Evolutionary conservation across 2,329 filamentous ascomycete genomes (phyloP), one percentile per base, ranked within the genome.

Genomic region (Cytospora piceae): DNA sequence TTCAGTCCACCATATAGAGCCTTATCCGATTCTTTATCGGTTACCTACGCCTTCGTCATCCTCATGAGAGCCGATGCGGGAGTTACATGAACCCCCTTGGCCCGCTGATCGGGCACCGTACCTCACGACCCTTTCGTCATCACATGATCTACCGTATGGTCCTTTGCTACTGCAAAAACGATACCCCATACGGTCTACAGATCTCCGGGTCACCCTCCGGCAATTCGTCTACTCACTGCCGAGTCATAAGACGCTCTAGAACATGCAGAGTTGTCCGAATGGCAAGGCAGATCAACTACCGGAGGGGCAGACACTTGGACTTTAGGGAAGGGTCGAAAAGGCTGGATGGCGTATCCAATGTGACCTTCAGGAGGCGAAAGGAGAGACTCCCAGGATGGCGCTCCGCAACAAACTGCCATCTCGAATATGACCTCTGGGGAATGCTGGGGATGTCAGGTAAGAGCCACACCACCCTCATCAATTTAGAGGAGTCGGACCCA

Each of bases 1-100:
- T 53, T 58, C 42, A 62, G 52, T 59, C 55, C 58, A 61, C 65
- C 57, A 61, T 42, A 53, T 58, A 59, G 49, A 57, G 52, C 55
- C 61, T 63, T 58, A 51, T 31, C 49, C 42, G 54, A 57, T 27
- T 22, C n/a, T 15, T 51, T 15, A n/a, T 52, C 29, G 27, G 42
- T 12, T 51, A 9, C 37, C 31, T 58, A 53, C 51, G 51, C 54
- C 37, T 56, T 65, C 58, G 42, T 65, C 51, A 62, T 65, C 61
- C 22, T 29, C 39, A 64, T 54, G 58, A 39, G 37, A 49, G 29
- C 24, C 42, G 20, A 46, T 39, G 51, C 22, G 20, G 2, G 9
- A 12, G 12, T 17, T 27, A 51, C 12, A 56, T 24, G 20, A 32
- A 14, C 11, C 17, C 24, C 52, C 11, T 37, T 6, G 22, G 17